phyloP scores from a whole-genome alignment of 2,329 filamentous ascomycete species.

The Lasiodiplodia theobromae region DNA sequence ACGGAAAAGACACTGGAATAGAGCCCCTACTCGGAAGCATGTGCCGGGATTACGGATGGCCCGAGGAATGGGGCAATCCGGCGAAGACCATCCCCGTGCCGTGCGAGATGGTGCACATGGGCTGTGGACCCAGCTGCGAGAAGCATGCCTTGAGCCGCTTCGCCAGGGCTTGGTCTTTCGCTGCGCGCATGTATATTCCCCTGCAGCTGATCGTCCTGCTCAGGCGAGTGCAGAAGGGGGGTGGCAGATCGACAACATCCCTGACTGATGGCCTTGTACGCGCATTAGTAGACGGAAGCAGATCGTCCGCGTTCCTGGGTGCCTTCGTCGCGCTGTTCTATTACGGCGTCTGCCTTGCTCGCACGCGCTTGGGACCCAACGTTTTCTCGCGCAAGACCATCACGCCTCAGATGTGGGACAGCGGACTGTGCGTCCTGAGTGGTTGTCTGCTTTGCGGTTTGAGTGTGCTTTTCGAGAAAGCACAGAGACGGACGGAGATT shows the following conservation, averaged over 20 bases:
- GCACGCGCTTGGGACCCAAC: slow-evolving; percentile 75
- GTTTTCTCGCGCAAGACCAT: slow-evolving; percentile 65
- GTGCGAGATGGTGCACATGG: slow-evolving; percentile 86
- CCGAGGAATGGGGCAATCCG: slow-evolving; percentile 76
- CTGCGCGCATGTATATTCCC: slow-evolving; percentile 78
- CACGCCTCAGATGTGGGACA: slow-evolving; percentile 64
- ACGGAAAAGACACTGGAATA: slow-evolving; percentile 76
- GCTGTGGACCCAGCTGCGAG: slow-evolving; percentile 72
- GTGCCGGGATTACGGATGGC: slow-evolving; percentile 74
- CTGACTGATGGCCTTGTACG: slow-evolving; percentile 49
- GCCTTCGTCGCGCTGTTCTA: slow-evolving; percentile 82
- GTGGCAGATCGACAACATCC: slow-evolving; percentile 34
- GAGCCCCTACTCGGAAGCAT: slow-evolving; percentile 72
- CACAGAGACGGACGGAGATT: slow-evolving; percentile 73
- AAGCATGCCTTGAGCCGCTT: slow-evolving; percentile 76
- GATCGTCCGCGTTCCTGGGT: slow-evolving; percentile 79
- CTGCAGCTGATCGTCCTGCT: slow-evolving; percentile 62
- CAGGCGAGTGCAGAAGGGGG: slow-evolving; percentile 26
- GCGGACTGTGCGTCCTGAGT: slow-evolving; percentile 71
- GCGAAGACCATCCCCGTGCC: slow-evolving; percentile 73
- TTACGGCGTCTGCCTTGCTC: slow-evolving; percentile 80
- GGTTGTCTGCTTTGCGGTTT: slow-evolving; percentile 81
- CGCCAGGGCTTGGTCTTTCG: slow-evolving; percentile 72
- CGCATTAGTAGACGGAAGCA: slow-evolving; percentile 66
- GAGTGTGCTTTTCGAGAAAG: slow-evolving; percentile 77